phyloP scores from a whole-genome alignment of 805 yeast genomes.

The Wickerhamiella musiphila region DNA sequence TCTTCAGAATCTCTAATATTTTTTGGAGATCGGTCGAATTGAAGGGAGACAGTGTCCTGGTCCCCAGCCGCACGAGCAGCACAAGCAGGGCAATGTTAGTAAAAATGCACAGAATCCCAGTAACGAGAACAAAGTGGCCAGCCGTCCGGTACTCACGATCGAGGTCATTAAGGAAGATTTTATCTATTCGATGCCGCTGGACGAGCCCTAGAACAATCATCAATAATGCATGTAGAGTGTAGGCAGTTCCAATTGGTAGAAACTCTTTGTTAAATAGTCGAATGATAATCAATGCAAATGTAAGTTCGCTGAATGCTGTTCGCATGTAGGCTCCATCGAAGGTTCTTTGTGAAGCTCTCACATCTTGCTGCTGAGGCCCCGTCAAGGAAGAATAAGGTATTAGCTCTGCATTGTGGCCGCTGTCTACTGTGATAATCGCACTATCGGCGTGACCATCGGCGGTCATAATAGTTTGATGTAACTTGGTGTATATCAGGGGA shows the following conservation, averaged over 20 bases:
- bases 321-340: conserved; percentile 73
- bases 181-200: conserved; percentile 18
- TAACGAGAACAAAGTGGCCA: conserved; percentile 40
- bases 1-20: too few species aligned
- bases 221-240: conserved; percentile 40
- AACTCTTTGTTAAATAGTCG: conserved; percentile 49
- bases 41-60: too few species aligned
- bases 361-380: conserved; percentile 16
- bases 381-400: conserved; percentile 8
- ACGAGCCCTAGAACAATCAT: conserved; percentile 26
- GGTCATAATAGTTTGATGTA: too few species aligned
- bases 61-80: conserved; percentile 29
- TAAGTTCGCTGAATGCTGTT: conserved; percentile 49
- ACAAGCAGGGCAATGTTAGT: conserved; percentile 37
- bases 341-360: conserved; percentile 59
- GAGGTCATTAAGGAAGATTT: conserved; percentile 23
- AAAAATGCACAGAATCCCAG: conserved; percentile 32
- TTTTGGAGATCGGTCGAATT: too few species aligned
- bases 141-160: conserved; percentile 36
- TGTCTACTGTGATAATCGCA: too few species aligned
- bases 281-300: conserved; percentile 47
- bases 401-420: too few species aligned
- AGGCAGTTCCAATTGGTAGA: conserved; percentile 47
- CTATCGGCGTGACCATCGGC: too few species aligned
- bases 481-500: too few species aligned